phyloP scores from a whole-genome alignment of 176 grass and related monocot species.

The Olyra latifolia region DNA sequence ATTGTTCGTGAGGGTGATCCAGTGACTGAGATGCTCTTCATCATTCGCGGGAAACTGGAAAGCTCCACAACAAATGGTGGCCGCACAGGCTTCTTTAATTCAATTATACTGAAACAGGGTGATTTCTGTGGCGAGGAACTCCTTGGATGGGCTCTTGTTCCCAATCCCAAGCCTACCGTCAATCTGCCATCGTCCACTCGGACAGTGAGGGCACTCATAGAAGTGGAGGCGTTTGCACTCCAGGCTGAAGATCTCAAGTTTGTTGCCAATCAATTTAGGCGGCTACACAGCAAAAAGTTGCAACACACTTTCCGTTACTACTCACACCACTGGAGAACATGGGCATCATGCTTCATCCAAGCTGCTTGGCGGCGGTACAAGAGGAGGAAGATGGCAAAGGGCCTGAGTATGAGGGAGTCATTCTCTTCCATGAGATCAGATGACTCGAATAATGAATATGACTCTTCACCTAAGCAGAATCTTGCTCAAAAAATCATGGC shows the following conservation, averaged over 20 bases:
- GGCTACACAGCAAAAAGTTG: conserved; percentile 87
- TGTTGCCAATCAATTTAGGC: conserved; percentile 91
- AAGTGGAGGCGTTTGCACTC: conserved; percentile 88
- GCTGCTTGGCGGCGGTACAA: conserved; percentile 82
- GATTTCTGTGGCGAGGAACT: conserved; percentile 95
- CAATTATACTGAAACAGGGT: conserved; percentile 64
- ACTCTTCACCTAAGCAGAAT: conserved; percentile 42
- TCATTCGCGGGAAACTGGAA: conserved; percentile 93
- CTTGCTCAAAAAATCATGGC: conserved; percentile 62
- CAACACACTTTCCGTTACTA: conserved; percentile 86
- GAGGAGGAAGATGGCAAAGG: conserved; percentile 69
- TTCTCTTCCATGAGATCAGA: conserved; percentile 64
- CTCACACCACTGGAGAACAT: conserved; percentile 86
- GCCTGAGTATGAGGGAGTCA: conserved; percentile 80
- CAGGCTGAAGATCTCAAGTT: conserved; percentile 92
- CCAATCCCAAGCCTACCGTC: conserved; percentile 65
- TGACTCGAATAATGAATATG: conserved; percentile 41
- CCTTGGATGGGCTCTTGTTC: conserved; percentile 87
- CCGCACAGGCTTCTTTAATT: conserved; percentile 90
- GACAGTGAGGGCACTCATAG: conserved; percentile 68
- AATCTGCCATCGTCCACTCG: conserved; percentile 88
- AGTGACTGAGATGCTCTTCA: conserved; percentile 95
- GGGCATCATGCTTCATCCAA: conserved; percentile 95
- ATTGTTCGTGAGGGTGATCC: conserved; percentile 96
- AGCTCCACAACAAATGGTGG: conserved; percentile 96